Percentiles rank a stretch among this genome's conserved stretches.
These are phyloP conservation scores for Penicillium sp. DNA, from an alignment of 2,329 filamentous ascomycete species.

Conservation along the genomic window DNA sequence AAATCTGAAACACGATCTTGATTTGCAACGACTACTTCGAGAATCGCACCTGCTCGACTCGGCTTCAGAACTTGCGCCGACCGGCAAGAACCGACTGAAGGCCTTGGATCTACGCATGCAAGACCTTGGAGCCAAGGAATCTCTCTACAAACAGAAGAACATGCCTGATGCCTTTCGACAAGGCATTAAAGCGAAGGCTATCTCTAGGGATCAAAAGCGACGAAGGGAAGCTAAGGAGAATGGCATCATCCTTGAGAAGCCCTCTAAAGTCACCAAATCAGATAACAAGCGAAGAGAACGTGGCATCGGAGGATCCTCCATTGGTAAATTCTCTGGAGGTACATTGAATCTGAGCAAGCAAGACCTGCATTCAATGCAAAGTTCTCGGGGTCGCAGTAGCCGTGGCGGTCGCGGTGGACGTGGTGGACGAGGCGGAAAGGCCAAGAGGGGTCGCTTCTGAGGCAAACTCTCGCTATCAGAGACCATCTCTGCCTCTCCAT, in stretches of 20 bases:
- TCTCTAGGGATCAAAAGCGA: constrained; percentile 68
- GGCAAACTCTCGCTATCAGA: not conserved
- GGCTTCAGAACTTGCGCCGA: constrained; percentile 57
- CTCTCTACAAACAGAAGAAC: constrained; percentile 74
- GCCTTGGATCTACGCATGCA: constrained; percentile 83
- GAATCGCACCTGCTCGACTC: constrained; percentile 86
- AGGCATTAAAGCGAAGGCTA: constrained; percentile 75
- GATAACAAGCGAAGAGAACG: constrained; percentile 56
- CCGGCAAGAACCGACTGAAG: constrained; percentile 76
- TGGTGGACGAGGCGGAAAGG: constrained; percentile 2
- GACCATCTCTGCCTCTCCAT: not conserved
- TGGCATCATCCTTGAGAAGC: constrained; percentile 79
- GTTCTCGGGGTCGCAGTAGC: constrained; percentile 5
- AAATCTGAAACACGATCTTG: constrained; percentile 88
- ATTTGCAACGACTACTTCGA: constrained; percentile 83
- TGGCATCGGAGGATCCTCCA: constrained; percentile 72
- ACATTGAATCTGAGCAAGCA: constrained; percentile 76
- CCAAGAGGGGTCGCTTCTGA: constrained; percentile 9
- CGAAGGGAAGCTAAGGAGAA: constrained; percentile 83
- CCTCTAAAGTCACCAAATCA: constrained; percentile 41
- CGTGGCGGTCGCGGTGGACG: constrained; percentile 24
- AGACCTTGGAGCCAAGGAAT: constrained; percentile 75
- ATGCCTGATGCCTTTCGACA: constrained; percentile 89
- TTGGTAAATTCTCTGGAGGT: constrained; percentile 80
- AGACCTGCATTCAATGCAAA: constrained; percentile 60